Percentiles rank a stretch among this genome's conserved stretches.
Conservation (phyloP, 768 basidiomycete genomes). For the Boletus sp. region DNA sequence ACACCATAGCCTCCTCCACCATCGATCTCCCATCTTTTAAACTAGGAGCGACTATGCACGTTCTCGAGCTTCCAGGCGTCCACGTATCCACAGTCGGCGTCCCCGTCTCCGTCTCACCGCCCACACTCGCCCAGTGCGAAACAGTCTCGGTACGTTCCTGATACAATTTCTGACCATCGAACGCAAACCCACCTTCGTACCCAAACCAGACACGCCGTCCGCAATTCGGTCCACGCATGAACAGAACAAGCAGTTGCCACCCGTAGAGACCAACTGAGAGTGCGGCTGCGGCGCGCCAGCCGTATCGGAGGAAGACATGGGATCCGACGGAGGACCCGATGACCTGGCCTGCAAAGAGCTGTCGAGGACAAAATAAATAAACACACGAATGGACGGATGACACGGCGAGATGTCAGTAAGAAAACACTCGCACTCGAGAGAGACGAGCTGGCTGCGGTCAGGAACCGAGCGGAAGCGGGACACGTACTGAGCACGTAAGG, state of each 20-base stretch:
- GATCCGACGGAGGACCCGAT: slow-evolving; percentile 43
- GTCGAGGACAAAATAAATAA: background rate
- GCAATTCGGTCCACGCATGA: slow-evolving; percentile 38
- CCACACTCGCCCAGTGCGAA: background rate
- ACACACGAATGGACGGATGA: background rate
- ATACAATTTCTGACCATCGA: background rate
- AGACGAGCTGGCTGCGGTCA: background rate
- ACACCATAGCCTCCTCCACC: background rate
- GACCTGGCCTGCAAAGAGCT: slow-evolving; percentile 39
- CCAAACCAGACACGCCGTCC: slow-evolving; percentile 51
- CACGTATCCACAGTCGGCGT: slow-evolving; percentile 3
- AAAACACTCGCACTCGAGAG: background rate
- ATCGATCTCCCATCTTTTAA: background rate
- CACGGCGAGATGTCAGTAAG: background rate
- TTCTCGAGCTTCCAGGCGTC: slow-evolving; percentile 2
- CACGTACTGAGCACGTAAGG: slow-evolving; percentile 26
- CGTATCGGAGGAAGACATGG: slow-evolving; percentile 38
- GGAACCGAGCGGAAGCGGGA: background rate
- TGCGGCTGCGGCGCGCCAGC: slow-evolving; percentile 35
- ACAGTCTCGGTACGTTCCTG: background rate
- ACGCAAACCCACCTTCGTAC: slow-evolving; percentile 51
- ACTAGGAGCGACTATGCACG: background rate
- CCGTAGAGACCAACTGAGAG: slow-evolving; percentile 35
- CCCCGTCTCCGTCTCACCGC: background rate
- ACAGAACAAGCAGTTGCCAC: slow-evolving; percentile 33